Base-by-base conservation (phyloP, 2,329 filamentous ascomycete genomes). In the Venturia effusa region DNA sequence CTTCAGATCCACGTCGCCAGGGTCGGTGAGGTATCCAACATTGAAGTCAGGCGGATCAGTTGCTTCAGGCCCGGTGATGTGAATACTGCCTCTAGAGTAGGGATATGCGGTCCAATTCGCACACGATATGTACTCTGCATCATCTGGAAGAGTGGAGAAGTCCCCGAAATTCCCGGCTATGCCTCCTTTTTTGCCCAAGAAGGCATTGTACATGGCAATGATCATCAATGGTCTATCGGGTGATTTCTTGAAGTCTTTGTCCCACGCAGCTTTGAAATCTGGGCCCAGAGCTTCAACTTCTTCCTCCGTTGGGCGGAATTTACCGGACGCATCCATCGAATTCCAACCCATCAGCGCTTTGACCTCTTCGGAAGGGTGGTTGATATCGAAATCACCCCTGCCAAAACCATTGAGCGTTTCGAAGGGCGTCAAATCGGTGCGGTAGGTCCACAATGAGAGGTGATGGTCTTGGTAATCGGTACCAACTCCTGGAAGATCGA, bases 11-110 rank as follows among this genome's bases (percentile, higher is more conserved):
- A 84, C 71, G 1, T 82, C 79, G 67, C 84, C 73, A 15, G 74
- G 68, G 62, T 86, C 81, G 4, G 73, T 78, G 39, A 88, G 77
- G 71, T 80, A 85, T 8, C 84, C 85, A 0, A 80, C 75, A 61
- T 84, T 78, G 64, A 88, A 86, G 65, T 85, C 80, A 4, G 81
- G 73, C 0, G 76, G 72, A 30, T 81, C 78, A 10, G 73, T 68
- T 3, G 77, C 71, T 54, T 80, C 75, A 1, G 78, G 68, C 1
- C 76, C 75, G 0, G 74, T 78, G 69, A 88, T 85, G 73, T 88
- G 85, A 64, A 87, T 79, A 64, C 78, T 77, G 1, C 85, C 85
- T 0, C 84, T 80, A 0, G 83, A 87, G 69, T 81, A 83, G 0
- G 85, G 85, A 69, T 88, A 86, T 0, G 78, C 78, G 0, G 80